These are phyloP conservation scores for Torulaspora delbrueckii DNA, from an alignment of 805 yeast genomes.

Conservation along the genomic window DNA sequence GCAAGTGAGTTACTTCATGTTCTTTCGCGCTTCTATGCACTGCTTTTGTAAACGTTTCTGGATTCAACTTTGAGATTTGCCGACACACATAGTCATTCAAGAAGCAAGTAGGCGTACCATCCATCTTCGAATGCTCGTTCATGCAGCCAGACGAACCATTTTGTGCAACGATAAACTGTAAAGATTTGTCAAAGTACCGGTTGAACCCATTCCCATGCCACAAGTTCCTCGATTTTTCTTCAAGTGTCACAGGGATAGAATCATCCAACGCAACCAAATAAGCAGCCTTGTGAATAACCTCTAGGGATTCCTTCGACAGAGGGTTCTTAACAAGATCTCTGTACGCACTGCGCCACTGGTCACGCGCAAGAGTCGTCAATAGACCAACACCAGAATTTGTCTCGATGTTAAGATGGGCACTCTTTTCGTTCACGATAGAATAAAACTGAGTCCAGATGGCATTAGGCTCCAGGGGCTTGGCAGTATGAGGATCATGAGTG, in stretches of 20 bases:
- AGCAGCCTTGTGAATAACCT: slow-evolving; percentile 68
- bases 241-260: slow-evolving; percentile 63
- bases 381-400: slow-evolving; percentile 57
- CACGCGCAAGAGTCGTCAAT: slow-evolving; percentile 80
- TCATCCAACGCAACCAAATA: slow-evolving; percentile 80
- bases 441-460: slow-evolving; percentile 56
- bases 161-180: slow-evolving; percentile 73
- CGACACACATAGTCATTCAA: slow-evolving; percentile 71
- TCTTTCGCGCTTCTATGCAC: slow-evolving; percentile 6
- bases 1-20: slow-evolving; percentile 33
- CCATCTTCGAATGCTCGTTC: slow-evolving; percentile 98
- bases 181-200: slow-evolving; percentile 88
- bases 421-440: slow-evolving; percentile 43
- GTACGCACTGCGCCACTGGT: slow-evolving; percentile 65
- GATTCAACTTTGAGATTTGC: slow-evolving; percentile 48
- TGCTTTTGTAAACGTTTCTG: slow-evolving; percentile 22
- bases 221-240: slow-evolving; percentile 74
- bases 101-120: slow-evolving; percentile 91
- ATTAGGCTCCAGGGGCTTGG: slow-evolving; percentile 41
- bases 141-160: slow-evolving; percentile 89
- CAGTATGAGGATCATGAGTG: slow-evolving; percentile 45
- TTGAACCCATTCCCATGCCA: slow-evolving; percentile 97
- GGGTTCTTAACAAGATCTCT: slow-evolving; percentile 55
- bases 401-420: slow-evolving; percentile 20
- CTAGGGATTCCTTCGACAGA: slow-evolving; percentile 54